Percentiles rank a stretch among this genome's conserved stretches.
These are phyloP conservation scores for Lepidium didymum DNA, from an alignment of 345 rosid species.

Conservation along the genomic window DNA sequence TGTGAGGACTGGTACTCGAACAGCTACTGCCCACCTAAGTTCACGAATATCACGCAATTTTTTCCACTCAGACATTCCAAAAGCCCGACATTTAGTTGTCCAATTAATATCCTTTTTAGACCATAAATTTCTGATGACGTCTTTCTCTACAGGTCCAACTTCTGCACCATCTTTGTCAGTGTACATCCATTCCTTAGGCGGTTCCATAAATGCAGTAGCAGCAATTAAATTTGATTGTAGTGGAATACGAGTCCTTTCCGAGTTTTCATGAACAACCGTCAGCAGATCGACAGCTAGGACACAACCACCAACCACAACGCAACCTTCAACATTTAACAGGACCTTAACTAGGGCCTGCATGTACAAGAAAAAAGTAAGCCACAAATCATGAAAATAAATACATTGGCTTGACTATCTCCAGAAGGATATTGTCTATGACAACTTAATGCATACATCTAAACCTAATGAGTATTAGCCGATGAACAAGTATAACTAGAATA, in stretches of 20 bases:
- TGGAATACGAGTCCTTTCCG: constrained; percentile 96
- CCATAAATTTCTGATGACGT: constrained; percentile 91
- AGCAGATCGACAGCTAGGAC: constrained; percentile 96
- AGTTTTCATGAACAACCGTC: constrained; percentile 92
- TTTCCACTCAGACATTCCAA: constrained; percentile 97
- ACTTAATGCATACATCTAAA: not conserved
- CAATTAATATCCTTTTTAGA: constrained; percentile 84
- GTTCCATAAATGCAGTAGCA: constrained; percentile 99
- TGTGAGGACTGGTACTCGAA: constrained; percentile 91
- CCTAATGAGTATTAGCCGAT: not conserved
- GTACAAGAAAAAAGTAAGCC: constrained; percentile 10
- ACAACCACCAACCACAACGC: constrained; percentile 97
- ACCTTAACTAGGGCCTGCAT: constrained; percentile 90
- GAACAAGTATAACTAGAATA: not conserved
- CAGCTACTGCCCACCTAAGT: constrained; percentile 93
- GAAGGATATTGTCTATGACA: not conserved
- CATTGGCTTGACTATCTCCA: constrained; percentile 6
- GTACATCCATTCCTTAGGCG: constrained; percentile 97
- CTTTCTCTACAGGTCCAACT: constrained; percentile 95
- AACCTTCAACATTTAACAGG: constrained; percentile 82
- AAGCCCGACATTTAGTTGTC: constrained; percentile 89
- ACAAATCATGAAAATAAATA: constrained; percentile 13
- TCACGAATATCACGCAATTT: constrained; percentile 95
- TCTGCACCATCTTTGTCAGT: constrained; percentile 65
- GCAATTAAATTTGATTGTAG: constrained; percentile 94